These are phyloP conservation scores for Neurospora discreta DNA, from an alignment of 495 filamentous ascomycete genomes.

Conservation along the genomic window DNA sequence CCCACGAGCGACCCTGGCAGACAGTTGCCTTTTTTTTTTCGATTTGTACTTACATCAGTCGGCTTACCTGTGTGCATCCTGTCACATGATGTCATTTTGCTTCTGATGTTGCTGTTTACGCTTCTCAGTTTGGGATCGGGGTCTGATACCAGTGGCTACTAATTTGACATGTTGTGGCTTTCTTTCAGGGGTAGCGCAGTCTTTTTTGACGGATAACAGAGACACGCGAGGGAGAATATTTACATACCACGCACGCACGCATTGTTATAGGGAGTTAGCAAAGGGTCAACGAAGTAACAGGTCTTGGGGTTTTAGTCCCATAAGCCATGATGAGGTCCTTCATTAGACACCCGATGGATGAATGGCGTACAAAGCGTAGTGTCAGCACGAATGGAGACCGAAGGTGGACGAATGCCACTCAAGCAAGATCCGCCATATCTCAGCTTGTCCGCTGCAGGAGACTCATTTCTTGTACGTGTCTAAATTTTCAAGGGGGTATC, in stretches of 20 bases:
- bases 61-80: background rate
- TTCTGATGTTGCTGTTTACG: background rate
- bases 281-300: background rate
- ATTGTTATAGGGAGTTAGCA: background rate
- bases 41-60: background rate
- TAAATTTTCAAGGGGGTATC: constrained; percentile 14
- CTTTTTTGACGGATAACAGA: background rate
- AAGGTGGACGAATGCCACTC: background rate
- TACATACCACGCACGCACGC: background rate
- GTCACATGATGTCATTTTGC: background rate
- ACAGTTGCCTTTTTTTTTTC: background rate
- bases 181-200: background rate
- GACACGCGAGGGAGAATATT: background rate
- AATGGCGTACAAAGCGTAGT: background rate
- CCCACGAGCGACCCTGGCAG: background rate
- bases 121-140: background rate
- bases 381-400: background rate
- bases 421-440: background rate
- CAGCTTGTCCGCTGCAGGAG: background rate
- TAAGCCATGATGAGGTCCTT: background rate
- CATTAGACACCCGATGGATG: background rate
- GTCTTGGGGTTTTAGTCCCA: background rate
- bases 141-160: constrained; percentile 5
- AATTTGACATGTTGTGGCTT: background rate
- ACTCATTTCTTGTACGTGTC: constrained; percentile 14